Conservation (phyloP, 2,329 filamentous ascomycete species). For the Colletotrichum sansevieriae region DNA sequence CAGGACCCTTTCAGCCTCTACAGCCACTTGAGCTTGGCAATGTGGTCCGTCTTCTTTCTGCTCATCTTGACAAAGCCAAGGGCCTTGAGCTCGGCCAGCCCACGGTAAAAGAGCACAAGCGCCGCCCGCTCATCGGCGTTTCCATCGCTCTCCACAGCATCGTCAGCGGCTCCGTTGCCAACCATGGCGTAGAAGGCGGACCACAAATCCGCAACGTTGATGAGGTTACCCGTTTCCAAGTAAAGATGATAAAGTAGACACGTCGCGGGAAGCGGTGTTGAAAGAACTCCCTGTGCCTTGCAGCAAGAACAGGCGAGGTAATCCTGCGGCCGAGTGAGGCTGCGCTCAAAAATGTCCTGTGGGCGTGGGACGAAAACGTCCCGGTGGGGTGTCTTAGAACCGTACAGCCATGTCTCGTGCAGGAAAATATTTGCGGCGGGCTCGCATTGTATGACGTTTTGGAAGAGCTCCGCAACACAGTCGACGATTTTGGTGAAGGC, state of each 20-base stretch:
- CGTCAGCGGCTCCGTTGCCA: constrained; percentile 57
- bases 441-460: constrained; percentile 52
- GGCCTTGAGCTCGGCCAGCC: constrained; percentile 84
- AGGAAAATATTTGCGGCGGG: constrained; percentile 66
- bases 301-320: constrained; percentile 83
- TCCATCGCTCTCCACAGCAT: constrained; percentile 50
- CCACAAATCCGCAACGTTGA: constrained; percentile 87
- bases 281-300: constrained; percentile 62
- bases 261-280: constrained; percentile 75
- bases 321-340: constrained; percentile 79
- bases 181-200: constrained; percentile 78
- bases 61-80: constrained; percentile 91
- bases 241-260: constrained; percentile 84
- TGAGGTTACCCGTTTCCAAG: constrained; percentile 79
- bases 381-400: constrained; percentile 75
- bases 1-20: constrained; percentile 48
- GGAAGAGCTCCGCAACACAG: constrained; percentile 63
- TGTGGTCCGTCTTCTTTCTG: constrained; percentile 91
- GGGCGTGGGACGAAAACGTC: constrained; percentile 83
- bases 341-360: constrained; percentile 77
- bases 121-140: constrained; percentile 67
- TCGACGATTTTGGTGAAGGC: constrained; percentile 77
- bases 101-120: constrained; percentile 85
- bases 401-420: constrained; percentile 82
- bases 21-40: constrained; percentile 90